These are phyloP conservation scores for Fusarium paranaense DNA, from an alignment of 2,329 filamentous ascomycete genomes.

Conservation along the genomic window DNA sequence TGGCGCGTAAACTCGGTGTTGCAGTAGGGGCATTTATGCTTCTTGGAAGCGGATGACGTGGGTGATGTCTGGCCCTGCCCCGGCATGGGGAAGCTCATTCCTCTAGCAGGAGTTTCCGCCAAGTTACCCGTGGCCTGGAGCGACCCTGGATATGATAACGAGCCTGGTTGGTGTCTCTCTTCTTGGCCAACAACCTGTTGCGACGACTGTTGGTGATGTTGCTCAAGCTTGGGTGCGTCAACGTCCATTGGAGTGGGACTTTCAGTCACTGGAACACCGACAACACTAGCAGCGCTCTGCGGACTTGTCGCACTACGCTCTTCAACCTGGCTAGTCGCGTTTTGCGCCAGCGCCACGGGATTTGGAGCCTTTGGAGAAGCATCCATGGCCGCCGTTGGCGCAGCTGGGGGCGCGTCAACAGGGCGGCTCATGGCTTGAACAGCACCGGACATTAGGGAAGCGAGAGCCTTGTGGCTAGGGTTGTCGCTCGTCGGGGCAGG, in stretches of 20 bases:
- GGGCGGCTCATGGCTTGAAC: slow-evolving; percentile 66
- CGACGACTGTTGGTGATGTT: slow-evolving; percentile 48
- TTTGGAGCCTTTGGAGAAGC: slow-evolving; percentile 52
- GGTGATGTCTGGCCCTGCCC: slow-evolving; percentile 60
- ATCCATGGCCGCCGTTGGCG: slow-evolving; percentile 59
- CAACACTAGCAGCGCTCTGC: slow-evolving; percentile 57
- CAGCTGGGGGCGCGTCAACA: slow-evolving; percentile 62
- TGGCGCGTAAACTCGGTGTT: slow-evolving; percentile 96
- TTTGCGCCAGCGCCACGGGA: slow-evolving; percentile 49
- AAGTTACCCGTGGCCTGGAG: slow-evolving; percentile 57
- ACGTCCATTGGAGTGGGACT: slow-evolving; percentile 68
- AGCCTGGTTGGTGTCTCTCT: slow-evolving; percentile 61
- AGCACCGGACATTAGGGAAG: slow-evolving; percentile 65
- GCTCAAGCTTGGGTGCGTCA: slow-evolving; percentile 50
- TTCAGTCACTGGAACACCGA: slow-evolving; percentile 58
- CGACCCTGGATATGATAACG: slow-evolving; percentile 67
- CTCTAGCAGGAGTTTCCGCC: slow-evolving; percentile 59
- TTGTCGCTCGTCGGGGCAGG: slow-evolving; percentile 63
- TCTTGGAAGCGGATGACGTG: slow-evolving; percentile 76
- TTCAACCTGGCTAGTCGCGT: slow-evolving; percentile 50
- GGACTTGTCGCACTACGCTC: slow-evolving; percentile 57
- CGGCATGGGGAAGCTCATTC: slow-evolving; percentile 69
- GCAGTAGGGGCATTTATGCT: slow-evolving; percentile 97
- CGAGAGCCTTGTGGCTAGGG: slow-evolving; percentile 64
- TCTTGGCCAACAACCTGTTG: slow-evolving; percentile 61